Evolutionary conservation across 768 basidiomycete species (phyloP).

Genomic region (Russula ochroleuca): DNA sequence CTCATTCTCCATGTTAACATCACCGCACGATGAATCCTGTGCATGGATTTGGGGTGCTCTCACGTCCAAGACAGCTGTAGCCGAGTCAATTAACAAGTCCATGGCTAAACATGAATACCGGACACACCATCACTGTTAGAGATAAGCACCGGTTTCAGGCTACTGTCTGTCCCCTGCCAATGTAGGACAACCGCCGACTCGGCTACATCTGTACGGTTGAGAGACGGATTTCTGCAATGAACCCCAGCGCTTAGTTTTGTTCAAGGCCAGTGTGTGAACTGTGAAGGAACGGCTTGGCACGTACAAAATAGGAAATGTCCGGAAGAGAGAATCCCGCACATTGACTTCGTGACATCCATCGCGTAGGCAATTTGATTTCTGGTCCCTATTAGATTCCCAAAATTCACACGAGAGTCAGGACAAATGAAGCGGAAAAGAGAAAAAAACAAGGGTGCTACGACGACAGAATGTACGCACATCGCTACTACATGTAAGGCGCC

Average conservation of each 20-base stretch:
- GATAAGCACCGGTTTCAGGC: conserved; percentile 9
- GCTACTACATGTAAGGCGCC: not conserved
- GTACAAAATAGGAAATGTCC: conserved; percentile 1
- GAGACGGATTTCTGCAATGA: not conserved
- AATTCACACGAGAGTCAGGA: not conserved
- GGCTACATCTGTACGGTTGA: not conserved
- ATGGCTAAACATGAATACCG: not conserved
- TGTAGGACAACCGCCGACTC: conserved; percentile 11
- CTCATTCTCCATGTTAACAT: not conserved
- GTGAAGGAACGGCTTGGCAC: not conserved
- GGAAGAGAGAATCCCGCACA: conserved; percentile 3
- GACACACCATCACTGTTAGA: conserved; percentile 12
- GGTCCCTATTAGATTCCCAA: not conserved
- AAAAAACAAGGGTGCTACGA: not conserved
- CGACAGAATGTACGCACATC: not conserved
- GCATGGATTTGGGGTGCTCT: no score
- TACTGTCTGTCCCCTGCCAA: conserved; percentile 11
- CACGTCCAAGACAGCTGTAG: conserved; percentile 1
- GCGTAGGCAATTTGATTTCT: not conserved
- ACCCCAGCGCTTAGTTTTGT: not conserved
- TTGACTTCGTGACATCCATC: not conserved
- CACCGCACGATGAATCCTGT: no score
- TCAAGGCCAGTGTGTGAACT: no score
- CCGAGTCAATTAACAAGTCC: not conserved
- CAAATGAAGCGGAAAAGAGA: not conserved